Base-by-base conservation (phyloP, 768 basidiomycete genomes). In the Leucosporidium creatinivorum region DNA sequence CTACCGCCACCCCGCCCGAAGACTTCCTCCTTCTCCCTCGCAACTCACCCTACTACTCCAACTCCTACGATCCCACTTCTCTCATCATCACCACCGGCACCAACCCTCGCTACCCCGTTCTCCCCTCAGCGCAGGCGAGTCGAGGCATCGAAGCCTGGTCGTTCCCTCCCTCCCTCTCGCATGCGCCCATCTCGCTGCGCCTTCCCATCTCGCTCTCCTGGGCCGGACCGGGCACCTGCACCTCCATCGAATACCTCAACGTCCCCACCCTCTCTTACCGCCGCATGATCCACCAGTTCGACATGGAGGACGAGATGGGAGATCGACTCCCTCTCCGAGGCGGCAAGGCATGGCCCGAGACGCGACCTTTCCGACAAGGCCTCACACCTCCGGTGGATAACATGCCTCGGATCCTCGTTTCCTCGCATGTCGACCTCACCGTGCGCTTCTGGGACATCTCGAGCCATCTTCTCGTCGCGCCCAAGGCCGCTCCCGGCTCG, bases 21-120 rank as follows among this genome's bases (percentile, higher is more conserved):
- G 91, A 96, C 74, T 91, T 88, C 76, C 77, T 88, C 25, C 82
- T 92, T 25, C 75, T 91, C n/a, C 87, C 91, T 2, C 82, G 83
- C 57, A 79, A 81, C 13, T 87, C 76, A 61, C 89, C 89, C 6
- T 87, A 91, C 77, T 88, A 86, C 76, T 78, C 80, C 49, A 83
- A 86, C 5, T 78, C 82, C 17, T 86, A 82, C 75, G 89, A 92
- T 73, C 87, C 90, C 0, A 80, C 82, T 63, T 81, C 86, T 3
- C 84, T 93, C 25, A 72, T 93, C 56, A 75, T 87, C 55, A 76
- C 88, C 4, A 81, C 84, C 0, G 85, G 85, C 48, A 79, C 81
- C 0, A 80, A 81, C 63, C 51, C 72, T 3, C 56, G 52, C 0
- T 74, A 78, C 7, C 75, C 78, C 0, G 70, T 69, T 23, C 65